Base-by-base conservation (phyloP, 2,329 filamentous ascomycete species). In the Corniculantispora saksenae region DNA sequence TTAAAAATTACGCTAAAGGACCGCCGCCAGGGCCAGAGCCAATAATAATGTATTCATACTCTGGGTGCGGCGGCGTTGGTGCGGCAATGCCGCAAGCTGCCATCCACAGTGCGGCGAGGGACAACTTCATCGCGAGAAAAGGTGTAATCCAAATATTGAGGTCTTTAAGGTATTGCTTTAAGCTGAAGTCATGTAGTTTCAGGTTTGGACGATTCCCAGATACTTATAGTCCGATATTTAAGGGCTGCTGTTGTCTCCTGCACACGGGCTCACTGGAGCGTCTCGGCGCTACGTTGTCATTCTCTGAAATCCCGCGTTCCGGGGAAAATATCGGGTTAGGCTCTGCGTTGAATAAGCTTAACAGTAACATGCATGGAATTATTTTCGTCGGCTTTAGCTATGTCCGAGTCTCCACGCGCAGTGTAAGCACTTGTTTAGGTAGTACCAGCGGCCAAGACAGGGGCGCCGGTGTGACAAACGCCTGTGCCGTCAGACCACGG, bases 21-120 rank as follows among this genome's bases (percentile, higher is more conserved):
- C 81, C 83, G 50, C 84, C 84, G 8, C 84, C 84, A 8, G 84
- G 78, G 7, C 84, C 84, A 25, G 82, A 85, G 7, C 85, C 85
- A 21, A 88, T 79, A 12, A 88, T 77, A n/a, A 88, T 78, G 72
- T 86, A 88, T 66, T 87, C 85, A 70, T 87, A 87, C 27, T 70
- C 69, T 50, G 19, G n/a, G 3, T 50, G 47, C 38, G 38, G 9
- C n/a, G 21, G 47, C 15, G 19, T 25, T 50, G 23, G n/a, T 50
- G 47, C 47, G 9, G 47, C 47, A 21, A 50, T 21, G 47, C n/a
- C n/a, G 19, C 9, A 21, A 19, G 47, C 23, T 5, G 47, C 23
- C 6, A 13, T 21, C 47, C 19, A 50, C 47, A 50, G 23, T 21
- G 23, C n/a, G 23, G n/a, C 23, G 47, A 21, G 23, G n/a, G n/a